Evolutionary conservation across 2,329 filamentous ascomycete genomes (phyloP).

Genomic region (Thelonectria olida): DNA sequence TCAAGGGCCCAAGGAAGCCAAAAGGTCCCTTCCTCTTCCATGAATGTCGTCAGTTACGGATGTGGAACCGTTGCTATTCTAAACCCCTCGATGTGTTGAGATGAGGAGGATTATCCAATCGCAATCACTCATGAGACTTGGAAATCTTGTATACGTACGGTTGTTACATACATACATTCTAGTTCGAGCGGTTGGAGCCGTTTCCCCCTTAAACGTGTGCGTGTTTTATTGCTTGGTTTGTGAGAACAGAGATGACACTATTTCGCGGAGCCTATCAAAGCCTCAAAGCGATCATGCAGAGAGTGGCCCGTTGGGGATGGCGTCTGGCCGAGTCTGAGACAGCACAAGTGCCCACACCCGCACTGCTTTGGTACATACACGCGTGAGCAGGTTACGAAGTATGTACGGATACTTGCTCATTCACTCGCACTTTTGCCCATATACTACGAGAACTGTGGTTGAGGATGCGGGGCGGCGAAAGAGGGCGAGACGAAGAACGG

Average conservation of each 20-base stretch:
- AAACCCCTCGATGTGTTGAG: background rate
- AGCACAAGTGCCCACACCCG: constrained; percentile 17
- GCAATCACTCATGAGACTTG: background rate
- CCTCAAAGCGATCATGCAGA: constrained; percentile 3
- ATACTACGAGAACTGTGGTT: background rate
- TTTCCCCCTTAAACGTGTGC: background rate
- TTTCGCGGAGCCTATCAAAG: constrained; percentile 17
- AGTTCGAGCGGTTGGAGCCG: background rate
- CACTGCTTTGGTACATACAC: background rate
- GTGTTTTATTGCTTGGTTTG: background rate
- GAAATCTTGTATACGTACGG: too few species aligned
- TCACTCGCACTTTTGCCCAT: constrained; percentile 4
- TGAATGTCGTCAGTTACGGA: background rate
- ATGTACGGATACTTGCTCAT: background rate
- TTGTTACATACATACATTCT: background rate
- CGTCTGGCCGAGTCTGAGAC: constrained; percentile 19
- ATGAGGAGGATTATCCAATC: background rate
- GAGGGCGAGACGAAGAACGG: background rate
- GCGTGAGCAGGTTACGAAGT: constrained; percentile 23
- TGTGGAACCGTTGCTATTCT: background rate
- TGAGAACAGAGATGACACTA: background rate
- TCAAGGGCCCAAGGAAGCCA: background rate
- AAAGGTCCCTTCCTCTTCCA: background rate
- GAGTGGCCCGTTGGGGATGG: constrained; percentile 16
- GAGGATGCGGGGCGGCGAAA: background rate